phyloP scores from a whole-genome alignment of 2,329 filamentous ascomycete genomes.

The Penicillium sp. region DNA sequence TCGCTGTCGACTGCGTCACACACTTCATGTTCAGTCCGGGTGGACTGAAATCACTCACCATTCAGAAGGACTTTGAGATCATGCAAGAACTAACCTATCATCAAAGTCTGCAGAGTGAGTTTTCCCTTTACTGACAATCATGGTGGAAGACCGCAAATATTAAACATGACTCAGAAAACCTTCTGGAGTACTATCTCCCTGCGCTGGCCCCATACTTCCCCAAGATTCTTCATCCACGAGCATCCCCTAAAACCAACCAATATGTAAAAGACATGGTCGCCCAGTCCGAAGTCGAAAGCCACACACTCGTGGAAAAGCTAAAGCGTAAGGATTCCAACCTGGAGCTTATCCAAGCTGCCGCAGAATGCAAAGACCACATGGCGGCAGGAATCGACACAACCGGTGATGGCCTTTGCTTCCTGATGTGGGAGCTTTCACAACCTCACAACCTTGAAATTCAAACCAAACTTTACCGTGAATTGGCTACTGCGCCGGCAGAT shows the following conservation, averaged over 20 bases:
- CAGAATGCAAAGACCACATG: constrained; percentile 71
- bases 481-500: constrained; percentile 42
- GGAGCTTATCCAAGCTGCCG: constrained; percentile 57
- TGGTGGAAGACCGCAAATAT: background rate
- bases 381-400: constrained; percentile 71
- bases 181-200: constrained; percentile 59
- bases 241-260: constrained; percentile 58
- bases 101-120: constrained; percentile 63
- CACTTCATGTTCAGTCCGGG: constrained; percentile 68
- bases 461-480: constrained; percentile 53
- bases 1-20: constrained; percentile 67
- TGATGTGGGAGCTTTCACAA: constrained; percentile 69
- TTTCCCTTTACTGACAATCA: background rate
- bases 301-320: constrained; percentile 61
- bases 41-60: constrained; percentile 60
- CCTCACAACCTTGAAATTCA: constrained; percentile 55
- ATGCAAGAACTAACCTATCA: constrained; percentile 69
- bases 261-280: constrained; percentile 57
- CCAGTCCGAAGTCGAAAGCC: constrained; percentile 48
- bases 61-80: constrained; percentile 58
- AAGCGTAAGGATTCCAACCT: constrained; percentile 52
- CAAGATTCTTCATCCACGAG: constrained; percentile 54
- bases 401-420: constrained; percentile 66
- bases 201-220: constrained; percentile 47
- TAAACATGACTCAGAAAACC: constrained; percentile 50